Evolutionary conservation across 345 rosid genomes (phyloP).

Genomic region (Iberis pinnata): DNA sequence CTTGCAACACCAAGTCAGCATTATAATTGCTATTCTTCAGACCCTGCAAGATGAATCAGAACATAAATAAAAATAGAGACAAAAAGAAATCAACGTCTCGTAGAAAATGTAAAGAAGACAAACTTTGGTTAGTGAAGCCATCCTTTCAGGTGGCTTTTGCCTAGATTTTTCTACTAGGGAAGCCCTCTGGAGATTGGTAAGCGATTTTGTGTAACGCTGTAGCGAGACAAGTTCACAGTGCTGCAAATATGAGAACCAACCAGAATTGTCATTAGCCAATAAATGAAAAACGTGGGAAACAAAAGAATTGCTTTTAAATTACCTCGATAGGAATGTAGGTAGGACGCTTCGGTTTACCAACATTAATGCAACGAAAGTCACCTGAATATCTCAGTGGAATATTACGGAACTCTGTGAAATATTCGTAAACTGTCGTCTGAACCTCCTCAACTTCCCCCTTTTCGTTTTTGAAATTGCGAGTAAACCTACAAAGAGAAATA

Average conservation of each 20-base stretch:
- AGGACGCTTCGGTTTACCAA: slow-evolving; percentile 87
- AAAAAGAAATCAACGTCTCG: slow-evolving; percentile 5
- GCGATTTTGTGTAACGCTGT: slow-evolving; percentile 85
- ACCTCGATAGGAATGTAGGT: slow-evolving; percentile 81
- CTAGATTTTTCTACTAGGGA: slow-evolving; percentile 83
- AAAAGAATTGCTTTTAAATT: background rate
- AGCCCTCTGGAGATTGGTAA: slow-evolving; percentile 62
- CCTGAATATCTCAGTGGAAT: slow-evolving; percentile 57
- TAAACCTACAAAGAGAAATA: slow-evolving; percentile 41
- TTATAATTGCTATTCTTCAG: slow-evolving; percentile 59
- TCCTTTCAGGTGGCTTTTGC: slow-evolving; percentile 89
- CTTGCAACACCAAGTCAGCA: slow-evolving; percentile 56
- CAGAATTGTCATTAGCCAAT: background rate
- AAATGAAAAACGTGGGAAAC: background rate
- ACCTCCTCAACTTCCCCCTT: slow-evolving; percentile 40
- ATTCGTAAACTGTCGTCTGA: slow-evolving; percentile 58
- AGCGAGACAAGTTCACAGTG: slow-evolving; percentile 68
- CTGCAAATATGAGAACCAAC: slow-evolving; percentile 32
- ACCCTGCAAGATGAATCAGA: slow-evolving; percentile 40
- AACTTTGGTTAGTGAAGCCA: slow-evolving; percentile 61
- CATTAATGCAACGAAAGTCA: slow-evolving; percentile 77
- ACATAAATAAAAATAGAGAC: background rate
- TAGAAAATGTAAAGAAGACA: slow-evolving; percentile 9
- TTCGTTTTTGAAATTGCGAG: slow-evolving; percentile 37
- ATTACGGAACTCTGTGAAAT: slow-evolving; percentile 48